These are phyloP conservation scores for Hexamita inflata DNA, from an alignment of 208 protist species.

Conservation along the genomic window DNA sequence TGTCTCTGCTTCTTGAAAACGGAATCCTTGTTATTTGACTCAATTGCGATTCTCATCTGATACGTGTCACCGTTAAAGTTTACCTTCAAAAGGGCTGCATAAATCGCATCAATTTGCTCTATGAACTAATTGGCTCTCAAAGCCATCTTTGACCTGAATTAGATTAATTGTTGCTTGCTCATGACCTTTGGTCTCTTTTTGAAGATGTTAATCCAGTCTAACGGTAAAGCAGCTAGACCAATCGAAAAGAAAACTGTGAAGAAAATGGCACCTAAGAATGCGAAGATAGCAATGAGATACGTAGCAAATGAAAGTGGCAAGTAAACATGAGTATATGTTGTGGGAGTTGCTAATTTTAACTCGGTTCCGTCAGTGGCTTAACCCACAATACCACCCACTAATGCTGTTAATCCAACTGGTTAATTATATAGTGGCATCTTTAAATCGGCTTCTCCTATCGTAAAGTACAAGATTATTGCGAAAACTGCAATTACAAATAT, in stretches of 20 bases:
- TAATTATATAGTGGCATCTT: too few relatives aligned
- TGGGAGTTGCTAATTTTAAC: background rate
- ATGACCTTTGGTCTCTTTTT: background rate
- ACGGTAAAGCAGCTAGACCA: background rate
- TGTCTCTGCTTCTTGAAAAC: slow-evolving; percentile 6
- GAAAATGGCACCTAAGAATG: slow-evolving; percentile 3
- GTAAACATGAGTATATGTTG: background rate
- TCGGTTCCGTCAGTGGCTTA: background rate
- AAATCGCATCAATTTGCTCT: background rate
- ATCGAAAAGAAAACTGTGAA: slow-evolving; percentile 1
- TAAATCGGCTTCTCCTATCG: too few relatives aligned
- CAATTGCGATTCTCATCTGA: background rate
- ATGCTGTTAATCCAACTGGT: too few relatives aligned
- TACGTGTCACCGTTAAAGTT: background rate
- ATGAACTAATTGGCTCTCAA: background rate
- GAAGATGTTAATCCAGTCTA: background rate
- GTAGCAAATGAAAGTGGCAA: background rate
- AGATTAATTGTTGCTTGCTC: background rate
- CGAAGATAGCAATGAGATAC: background rate
- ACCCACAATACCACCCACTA: background rate
- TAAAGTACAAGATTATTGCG: background rate
- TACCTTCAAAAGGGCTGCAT: background rate
- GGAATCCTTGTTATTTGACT: background rate
- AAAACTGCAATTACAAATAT: too few relatives aligned
- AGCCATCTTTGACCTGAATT: background rate